Percentiles rank a stretch among this genome's conserved stretches.
Conservation (phyloP, 768 basidiomycete genomes). For the Podaxis sp. region DNA sequence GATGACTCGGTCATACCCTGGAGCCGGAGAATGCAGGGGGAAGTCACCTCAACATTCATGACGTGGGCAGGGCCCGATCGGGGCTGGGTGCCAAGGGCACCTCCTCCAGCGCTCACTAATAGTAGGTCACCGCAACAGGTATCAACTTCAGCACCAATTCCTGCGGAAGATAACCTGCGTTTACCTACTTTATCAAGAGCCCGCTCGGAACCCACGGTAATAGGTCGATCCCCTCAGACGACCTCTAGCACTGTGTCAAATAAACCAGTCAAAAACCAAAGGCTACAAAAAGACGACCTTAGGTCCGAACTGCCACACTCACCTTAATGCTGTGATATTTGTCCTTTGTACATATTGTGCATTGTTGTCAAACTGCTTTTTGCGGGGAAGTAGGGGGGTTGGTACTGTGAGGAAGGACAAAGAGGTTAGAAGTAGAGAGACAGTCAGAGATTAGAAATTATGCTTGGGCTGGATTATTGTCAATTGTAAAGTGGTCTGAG, state of each 20-base stretch:
- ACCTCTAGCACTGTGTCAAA: not conserved
- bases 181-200: not conserved
- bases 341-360: too few species aligned
- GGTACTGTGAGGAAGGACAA: too few species aligned
- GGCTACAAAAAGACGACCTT: too few species aligned
- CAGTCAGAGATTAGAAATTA: too few species aligned
- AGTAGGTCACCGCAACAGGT: not conserved
- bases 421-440: too few species aligned
- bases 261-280: not conserved
- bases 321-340: too few species aligned
- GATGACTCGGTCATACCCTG: not conserved
- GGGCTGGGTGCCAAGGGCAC: not conserved
- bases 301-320: too few species aligned
- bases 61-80: not conserved
- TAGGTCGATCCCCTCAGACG: not conserved
- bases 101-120: not conserved
- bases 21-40: not conserved
- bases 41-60: not conserved
- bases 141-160: not conserved
- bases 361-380: too few species aligned
- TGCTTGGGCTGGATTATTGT: too few species aligned
- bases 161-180: not conserved
- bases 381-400: too few species aligned
- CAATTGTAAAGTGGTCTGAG: too few species aligned
- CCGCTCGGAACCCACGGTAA: not conserved